Evolutionary conservation across 2,329 filamentous ascomycete genomes (phyloP).

Genomic region (Sporothrix humicola): DNA sequence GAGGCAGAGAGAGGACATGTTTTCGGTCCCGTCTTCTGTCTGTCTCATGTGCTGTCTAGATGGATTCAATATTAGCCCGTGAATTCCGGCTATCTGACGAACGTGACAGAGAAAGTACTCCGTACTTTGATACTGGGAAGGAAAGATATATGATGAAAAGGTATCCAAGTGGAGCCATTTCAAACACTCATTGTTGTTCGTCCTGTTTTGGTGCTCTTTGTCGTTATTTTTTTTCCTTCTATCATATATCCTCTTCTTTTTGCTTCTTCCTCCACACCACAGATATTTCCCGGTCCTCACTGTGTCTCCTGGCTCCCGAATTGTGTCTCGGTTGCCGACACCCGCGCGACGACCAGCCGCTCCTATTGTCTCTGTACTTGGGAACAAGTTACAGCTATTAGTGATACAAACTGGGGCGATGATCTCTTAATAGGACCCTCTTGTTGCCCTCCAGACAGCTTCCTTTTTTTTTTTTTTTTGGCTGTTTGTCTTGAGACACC

Average conservation of each 20-base stretch:
- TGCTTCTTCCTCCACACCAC: background rate
- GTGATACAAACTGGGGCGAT: background rate
- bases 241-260: background rate
- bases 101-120: background rate
- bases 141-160: background rate
- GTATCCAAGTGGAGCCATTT: background rate
- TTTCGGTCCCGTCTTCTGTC: conserved; percentile 4
- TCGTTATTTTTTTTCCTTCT: background rate
- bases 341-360: conserved; percentile 5
- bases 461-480: background rate
- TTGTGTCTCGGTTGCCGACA: background rate
- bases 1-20: background rate
- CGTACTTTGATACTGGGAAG: background rate
- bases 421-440: background rate
- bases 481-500: background rate
- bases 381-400: conserved; percentile 7
- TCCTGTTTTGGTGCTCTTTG: background rate
- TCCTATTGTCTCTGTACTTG: background rate
- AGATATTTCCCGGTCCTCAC: background rate
- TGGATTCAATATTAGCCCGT: conserved; percentile 25
- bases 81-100: conserved; percentile 3
- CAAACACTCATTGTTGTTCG: background rate
- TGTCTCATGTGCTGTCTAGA: conserved; percentile 26
- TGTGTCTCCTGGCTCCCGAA: background rate
- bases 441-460: background rate